Evolutionary conservation across 2,329 filamentous ascomycete species (phyloP), one percentile per base, ranked within the genome.

Genomic region (Rhinocladiella similis): DNA sequence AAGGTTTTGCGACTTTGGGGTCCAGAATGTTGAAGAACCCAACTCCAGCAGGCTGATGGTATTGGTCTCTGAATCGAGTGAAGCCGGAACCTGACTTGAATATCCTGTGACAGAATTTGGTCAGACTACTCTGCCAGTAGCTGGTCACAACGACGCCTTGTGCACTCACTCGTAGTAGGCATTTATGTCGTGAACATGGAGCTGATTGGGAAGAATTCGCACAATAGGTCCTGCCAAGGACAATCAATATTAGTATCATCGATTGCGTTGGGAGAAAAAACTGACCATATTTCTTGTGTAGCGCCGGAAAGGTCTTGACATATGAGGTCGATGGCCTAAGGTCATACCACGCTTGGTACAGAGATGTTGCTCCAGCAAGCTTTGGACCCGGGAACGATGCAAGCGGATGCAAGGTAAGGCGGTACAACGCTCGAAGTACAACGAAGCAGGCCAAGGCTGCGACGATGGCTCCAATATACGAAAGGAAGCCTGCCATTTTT

Each of bases 361-460:
- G 58, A 22, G 57, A 62, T 16, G 64, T 68, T 7, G 67, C 22
- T 6, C 62, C 64, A n/a, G 69, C 71, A 14, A 73, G 45, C 43
- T 64, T 69, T 1, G 71, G 71, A 5, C 72, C 72, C 1, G 71
- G 72, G 43, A 72, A 66, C n/a, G 65, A 65, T 13, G 70, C 65
- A 5, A 73, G 50, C 5, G 71, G 72, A 56, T 67, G 65, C 36
- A 71, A 65, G 57, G 60, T 68, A 5, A 72, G 55, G n/a, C 69
- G 65, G 52, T 69, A 66, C 10, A 47, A 14, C 10, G 35, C 29
- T 22, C 47, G 47, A 7, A 47, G 29, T 10, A 56, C 16, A 22
- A 51, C 4, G 33, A 54, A 54, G n/a, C 27, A 43, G 38, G 45
- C 13, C 10, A 39, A 9, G 7, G 27, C 18, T 12, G n/a, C 45